Evolutionary conservation across 345 rosid species (phyloP).

Genomic region (Populus ilicifolia): DNA sequence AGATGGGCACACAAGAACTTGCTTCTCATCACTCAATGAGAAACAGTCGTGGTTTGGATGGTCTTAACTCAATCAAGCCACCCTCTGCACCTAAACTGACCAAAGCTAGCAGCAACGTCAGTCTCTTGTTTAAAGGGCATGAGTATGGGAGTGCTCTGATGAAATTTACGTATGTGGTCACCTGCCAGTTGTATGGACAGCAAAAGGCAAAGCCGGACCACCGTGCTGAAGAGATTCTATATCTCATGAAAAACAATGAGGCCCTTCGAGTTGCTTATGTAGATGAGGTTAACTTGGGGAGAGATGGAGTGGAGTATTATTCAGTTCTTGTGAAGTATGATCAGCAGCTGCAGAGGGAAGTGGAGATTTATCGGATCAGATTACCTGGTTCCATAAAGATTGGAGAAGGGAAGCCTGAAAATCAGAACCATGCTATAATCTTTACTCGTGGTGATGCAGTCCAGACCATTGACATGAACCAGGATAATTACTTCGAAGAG

Average conservation of each 20-base stretch:
- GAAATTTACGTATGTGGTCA: conserved; percentile 83
- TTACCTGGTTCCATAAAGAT: conserved; percentile 85
- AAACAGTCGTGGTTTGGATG: conserved; percentile 24
- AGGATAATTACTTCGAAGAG: conserved; percentile 87
- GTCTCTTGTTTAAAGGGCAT: conserved; percentile 71
- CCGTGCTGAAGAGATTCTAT: conserved; percentile 75
- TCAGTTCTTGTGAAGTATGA: conserved; percentile 86
- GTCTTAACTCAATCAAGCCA: conserved; percentile 10
- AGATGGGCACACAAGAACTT: conserved; percentile 49
- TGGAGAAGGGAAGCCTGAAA: conserved; percentile 96
- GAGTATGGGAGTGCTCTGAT: conserved; percentile 74
- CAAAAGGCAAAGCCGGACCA: conserved; percentile 63
- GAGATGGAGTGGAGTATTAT: conserved; percentile 55
- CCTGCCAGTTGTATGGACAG: conserved; percentile 80
- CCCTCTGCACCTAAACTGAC: conserved; percentile 34
- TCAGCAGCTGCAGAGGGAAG: conserved; percentile 63
- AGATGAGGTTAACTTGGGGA: conserved; percentile 60
- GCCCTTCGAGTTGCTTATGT: conserved; percentile 93
- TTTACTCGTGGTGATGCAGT: conserved; percentile 93
- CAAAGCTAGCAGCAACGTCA: conserved; percentile 55
- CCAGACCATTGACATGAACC: conserved; percentile 96
- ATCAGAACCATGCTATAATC: conserved; percentile 93
- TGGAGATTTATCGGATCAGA: conserved; percentile 80
- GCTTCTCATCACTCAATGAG: conserved; percentile 41
- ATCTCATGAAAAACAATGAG: conserved; percentile 67